Conservation (phyloP, 1,139 yeast species). For the Diutina sp. region DNA sequence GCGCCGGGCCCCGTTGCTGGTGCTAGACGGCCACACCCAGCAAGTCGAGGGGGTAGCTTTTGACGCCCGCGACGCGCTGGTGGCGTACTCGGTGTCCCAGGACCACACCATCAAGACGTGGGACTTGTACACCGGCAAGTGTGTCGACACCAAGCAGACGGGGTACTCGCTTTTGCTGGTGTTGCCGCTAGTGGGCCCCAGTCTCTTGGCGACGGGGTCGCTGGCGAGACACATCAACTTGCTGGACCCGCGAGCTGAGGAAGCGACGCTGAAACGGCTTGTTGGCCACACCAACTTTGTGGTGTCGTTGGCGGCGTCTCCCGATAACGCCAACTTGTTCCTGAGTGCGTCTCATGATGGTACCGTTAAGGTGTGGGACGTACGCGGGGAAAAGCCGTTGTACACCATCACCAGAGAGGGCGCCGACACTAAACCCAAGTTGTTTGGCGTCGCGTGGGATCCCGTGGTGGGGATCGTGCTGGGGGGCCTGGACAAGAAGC, state of each 20-base stretch:
- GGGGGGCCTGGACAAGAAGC: slow-evolving; percentile 89
- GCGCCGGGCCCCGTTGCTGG: slow-evolving; percentile 68
- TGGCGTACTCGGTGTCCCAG: slow-evolving; percentile 88
- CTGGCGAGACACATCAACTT: slow-evolving; percentile 90
- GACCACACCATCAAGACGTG: slow-evolving; percentile 93
- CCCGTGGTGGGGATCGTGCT: slow-evolving; percentile 68
- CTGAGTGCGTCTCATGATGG: slow-evolving; percentile 94
- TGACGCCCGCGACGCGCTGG: slow-evolving; percentile 59
- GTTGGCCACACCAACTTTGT: slow-evolving; percentile 91
- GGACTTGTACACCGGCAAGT: slow-evolving; percentile 79
- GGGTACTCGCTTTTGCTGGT: slow-evolving; percentile 78
- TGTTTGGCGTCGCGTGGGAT: slow-evolving; percentile 85
- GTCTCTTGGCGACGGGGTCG: slow-evolving; percentile 81
- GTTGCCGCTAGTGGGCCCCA: slow-evolving; percentile 45
- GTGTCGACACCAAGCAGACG: slow-evolving; percentile 80
- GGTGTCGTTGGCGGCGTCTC: slow-evolving; percentile 60
- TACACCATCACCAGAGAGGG: slow-evolving; percentile 72
- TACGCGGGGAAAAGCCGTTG: slow-evolving; percentile 75
- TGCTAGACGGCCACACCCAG: slow-evolving; percentile 68
- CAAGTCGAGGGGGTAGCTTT: slow-evolving; percentile 82
- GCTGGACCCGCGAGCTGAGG: slow-evolving; percentile 68
- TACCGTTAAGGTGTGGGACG: slow-evolving; percentile 90
- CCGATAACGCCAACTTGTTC: slow-evolving; percentile 67
- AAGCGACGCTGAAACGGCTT: slow-evolving; percentile 38
- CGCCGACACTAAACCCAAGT: slow-evolving; percentile 35